Percentiles rank a stretch among this genome's conserved stretches.
These are phyloP conservation scores for Sugiyamaella floridensis DNA, from an alignment of 805 yeast species.

Conservation along the genomic window DNA sequence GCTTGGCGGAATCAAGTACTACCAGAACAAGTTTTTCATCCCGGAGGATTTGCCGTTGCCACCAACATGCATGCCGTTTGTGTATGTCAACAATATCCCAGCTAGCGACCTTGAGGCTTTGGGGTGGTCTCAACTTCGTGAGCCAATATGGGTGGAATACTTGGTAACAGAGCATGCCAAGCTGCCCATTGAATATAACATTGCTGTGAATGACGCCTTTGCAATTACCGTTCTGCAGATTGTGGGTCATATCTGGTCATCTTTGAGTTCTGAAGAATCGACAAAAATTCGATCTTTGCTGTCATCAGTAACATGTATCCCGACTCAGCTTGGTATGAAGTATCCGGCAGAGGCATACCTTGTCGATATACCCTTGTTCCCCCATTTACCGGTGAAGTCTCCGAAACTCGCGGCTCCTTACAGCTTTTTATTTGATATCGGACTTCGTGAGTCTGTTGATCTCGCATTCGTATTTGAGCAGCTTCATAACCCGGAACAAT, in stretches of 20 bases:
- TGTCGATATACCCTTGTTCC: slow-evolving; percentile 29
- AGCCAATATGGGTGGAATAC: slow-evolving; percentile 22
- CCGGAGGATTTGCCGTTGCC: slow-evolving; percentile 29
- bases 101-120: slow-evolving; percentile 18
- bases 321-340: slow-evolving; percentile 34
- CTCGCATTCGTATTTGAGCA: slow-evolving; percentile 32
- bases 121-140: slow-evolving; percentile 24
- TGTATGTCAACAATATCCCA: slow-evolving; percentile 16
- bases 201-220: slow-evolving; percentile 21
- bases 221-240: slow-evolving; percentile 23
- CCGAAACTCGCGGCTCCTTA: slow-evolving; percentile 17
- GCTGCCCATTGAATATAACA: slow-evolving; percentile 15
- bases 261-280: slow-evolving; percentile 9
- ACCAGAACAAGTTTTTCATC: slow-evolving; percentile 21
- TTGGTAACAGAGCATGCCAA: slow-evolving; percentile 6
- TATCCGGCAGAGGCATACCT: slow-evolving; percentile 31
- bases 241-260: slow-evolving; percentile 24
- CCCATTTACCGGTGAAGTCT: slow-evolving; percentile 31
- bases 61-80: slow-evolving; percentile 26
- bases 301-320: slow-evolving; percentile 25
- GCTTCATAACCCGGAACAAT: slow-evolving; percentile 21
- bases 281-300: slow-evolving; percentile 12
- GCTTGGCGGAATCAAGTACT: slow-evolving; percentile 21
- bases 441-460: slow-evolving; percentile 35
- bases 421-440: slow-evolving; percentile 23